Base-by-base conservation (phyloP, 352 stramenopile genomes). In the Phytophthora pini region DNA sequence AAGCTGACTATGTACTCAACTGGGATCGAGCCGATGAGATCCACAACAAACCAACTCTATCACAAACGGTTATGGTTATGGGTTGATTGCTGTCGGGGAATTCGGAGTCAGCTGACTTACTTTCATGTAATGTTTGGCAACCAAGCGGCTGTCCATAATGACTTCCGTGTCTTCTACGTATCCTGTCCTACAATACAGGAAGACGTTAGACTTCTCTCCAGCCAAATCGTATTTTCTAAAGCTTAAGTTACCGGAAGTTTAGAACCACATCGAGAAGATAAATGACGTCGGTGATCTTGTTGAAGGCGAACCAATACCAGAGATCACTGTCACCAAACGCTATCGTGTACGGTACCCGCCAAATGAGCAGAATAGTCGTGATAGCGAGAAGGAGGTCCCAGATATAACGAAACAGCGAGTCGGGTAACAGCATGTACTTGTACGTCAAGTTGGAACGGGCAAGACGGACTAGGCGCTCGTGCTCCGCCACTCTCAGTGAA, bases 341-440 rank as follows among this genome's bases (percentile, higher is more conserved):
- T 22, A 88, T 82, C 15, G 75, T 78, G 65, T 87, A 85, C 13
- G 80, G 80, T 43, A 88, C 77, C 7, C 80, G 72, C 77, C 77
- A 88, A 46, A 84, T 77, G 41, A 88, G 73, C 32, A 82, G n/a
- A 47, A 88, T 75, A 2, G 80, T 88, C 27, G 77, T 73, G 15
- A 84, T 53, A 7, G 80, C 77, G 51, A 85, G 73, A 45, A 88
- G 47, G 29, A 84, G 55, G 48, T 88, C 79, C 77, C 79, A 88
- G 26, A 69, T 73, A 47, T 85, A 84, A 3, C 79, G 79, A 56
- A 62, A 34, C 26, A 70, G 72, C 1, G 76, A 82, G 38, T 88
- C 77, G 0, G 73, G 75, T 2, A 66, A 52, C 5, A 84, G 10
- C 73, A 85, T 82, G 56, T 83, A 86, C 49, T 77, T 83, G 61